Conservation (phyloP, 805 yeast species). For the Zygoascus biomembranicola region DNA sequence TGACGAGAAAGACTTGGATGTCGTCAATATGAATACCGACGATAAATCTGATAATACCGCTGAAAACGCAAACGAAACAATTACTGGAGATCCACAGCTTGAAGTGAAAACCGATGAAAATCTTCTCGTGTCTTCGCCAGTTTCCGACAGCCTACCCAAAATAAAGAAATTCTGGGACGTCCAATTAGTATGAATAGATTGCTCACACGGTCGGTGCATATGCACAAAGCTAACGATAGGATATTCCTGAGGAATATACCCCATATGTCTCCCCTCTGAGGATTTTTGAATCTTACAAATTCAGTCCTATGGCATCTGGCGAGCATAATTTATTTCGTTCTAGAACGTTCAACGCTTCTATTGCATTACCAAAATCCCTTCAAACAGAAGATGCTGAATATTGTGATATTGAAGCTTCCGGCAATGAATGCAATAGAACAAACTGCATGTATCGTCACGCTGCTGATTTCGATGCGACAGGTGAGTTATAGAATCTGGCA, state of each 20-base stretch:
- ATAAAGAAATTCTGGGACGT: neutral
- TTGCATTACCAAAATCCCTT: neutral
- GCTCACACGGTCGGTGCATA: neutral
- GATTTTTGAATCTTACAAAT: constrained; percentile 17
- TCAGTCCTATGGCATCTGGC: constrained; percentile 17
- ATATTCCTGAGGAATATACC: constrained; percentile 3
- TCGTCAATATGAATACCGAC: neutral
- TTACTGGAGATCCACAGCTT: no score
- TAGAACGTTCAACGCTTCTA: constrained; percentile 13
- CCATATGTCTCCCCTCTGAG: constrained; percentile 20
- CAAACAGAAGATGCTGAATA: neutral
- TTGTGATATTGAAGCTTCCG: constrained; percentile 7
- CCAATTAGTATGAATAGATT: neutral
- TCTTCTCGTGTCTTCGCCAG: no score
- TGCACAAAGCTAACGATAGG: constrained; percentile 3
- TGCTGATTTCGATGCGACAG: constrained; percentile 9
- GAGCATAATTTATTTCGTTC: constrained; percentile 14
- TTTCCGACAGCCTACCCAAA: neutral
- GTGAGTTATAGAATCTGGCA: constrained; percentile 8
- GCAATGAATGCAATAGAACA: constrained; percentile 11
- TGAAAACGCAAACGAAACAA: no score
- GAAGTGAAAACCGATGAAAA: no score
- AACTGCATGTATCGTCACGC: constrained; percentile 16
- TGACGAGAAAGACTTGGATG: neutral
- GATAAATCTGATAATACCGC: no score